Conservation (phyloP, 2,329 filamentous ascomycete species). For the Colletotrichum sp. region DNA sequence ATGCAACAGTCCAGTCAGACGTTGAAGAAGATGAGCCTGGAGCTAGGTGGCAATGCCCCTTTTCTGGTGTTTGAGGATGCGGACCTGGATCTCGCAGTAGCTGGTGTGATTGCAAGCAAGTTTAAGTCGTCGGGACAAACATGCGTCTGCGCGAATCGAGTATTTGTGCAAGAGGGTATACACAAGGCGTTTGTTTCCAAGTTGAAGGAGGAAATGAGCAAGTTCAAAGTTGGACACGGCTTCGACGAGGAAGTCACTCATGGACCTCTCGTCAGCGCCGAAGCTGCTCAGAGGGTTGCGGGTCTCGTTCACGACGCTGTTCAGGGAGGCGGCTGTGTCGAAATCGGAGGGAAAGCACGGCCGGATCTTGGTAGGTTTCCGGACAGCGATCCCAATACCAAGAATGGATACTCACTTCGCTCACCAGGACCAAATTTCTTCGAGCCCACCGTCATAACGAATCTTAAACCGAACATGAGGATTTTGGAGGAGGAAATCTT, state of each 20-base stretch:
- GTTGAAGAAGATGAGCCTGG: slow-evolving; percentile 83
- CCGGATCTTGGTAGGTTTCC: slow-evolving; percentile 60
- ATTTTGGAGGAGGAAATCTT: slow-evolving; percentile 92
- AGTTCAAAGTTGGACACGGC: slow-evolving; percentile 78
- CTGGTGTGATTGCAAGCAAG: slow-evolving; percentile 83
- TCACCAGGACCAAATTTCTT: slow-evolving; percentile 78
- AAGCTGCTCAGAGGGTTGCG: slow-evolving; percentile 80
- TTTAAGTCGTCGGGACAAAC: slow-evolving; percentile 96
- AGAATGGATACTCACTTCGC: slow-evolving; percentile 69
- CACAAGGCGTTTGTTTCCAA: slow-evolving; percentile 76
- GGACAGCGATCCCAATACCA: not conserved
- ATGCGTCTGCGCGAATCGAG: slow-evolving; percentile 87
- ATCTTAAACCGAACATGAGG: slow-evolving; percentile 85
- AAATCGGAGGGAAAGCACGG: slow-evolving; percentile 71
- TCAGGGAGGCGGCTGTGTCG: slow-evolving; percentile 76
- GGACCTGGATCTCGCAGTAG: slow-evolving; percentile 83
- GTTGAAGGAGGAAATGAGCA: slow-evolving; percentile 74
- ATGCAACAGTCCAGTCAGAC: slow-evolving; percentile 90
- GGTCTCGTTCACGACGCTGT: slow-evolving; percentile 81
- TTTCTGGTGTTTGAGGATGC: slow-evolving; percentile 98
- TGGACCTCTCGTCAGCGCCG: slow-evolving; percentile 84
- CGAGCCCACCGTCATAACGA: slow-evolving; percentile 85
- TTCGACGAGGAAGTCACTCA: slow-evolving; percentile 76
- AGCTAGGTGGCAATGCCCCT: slow-evolving; percentile 92
- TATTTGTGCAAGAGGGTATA: slow-evolving; percentile 79